Percentiles rank a stretch among this genome's conserved stretches.
Evolutionary conservation across 768 basidiomycete genomes (phyloP).

Genomic region (Phaffia australis): DNA sequence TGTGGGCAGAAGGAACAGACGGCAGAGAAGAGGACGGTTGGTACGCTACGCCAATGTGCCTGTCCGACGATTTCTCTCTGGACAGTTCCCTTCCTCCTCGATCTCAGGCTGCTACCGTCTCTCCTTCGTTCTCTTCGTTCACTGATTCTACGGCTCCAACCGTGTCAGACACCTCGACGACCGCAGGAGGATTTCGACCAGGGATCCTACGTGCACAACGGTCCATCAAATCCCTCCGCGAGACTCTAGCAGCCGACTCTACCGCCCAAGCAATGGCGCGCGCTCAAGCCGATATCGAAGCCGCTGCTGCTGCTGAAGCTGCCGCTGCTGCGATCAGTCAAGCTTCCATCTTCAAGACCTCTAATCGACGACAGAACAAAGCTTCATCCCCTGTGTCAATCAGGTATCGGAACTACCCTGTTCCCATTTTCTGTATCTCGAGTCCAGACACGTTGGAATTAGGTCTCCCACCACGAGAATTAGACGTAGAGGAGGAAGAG

Average conservation of each 20-base stretch:
- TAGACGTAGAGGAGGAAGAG: background rate
- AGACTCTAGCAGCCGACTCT: background rate
- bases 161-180: background rate
- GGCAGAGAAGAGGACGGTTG: background rate
- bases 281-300: no score
- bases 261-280: background rate
- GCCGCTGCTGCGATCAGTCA: no score
- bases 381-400: no score
- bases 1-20: no score
- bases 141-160: no score
- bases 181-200: background rate
- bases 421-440: slow-evolving; percentile 6
- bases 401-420: no score
- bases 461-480: slow-evolving; percentile 1
- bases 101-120: background rate
- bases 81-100: background rate
- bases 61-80: background rate
- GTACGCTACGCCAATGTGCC: background rate
- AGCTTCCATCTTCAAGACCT: no score
- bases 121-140: background rate
- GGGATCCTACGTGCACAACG: background rate
- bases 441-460: slow-evolving; percentile 4
- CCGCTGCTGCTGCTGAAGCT: no score
- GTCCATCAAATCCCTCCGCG: slow-evolving; percentile 11
- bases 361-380: no score